Base-by-base conservation (phyloP, 2,329 filamentous ascomycete genomes). In the Fonsecaea erecta region DNA sequence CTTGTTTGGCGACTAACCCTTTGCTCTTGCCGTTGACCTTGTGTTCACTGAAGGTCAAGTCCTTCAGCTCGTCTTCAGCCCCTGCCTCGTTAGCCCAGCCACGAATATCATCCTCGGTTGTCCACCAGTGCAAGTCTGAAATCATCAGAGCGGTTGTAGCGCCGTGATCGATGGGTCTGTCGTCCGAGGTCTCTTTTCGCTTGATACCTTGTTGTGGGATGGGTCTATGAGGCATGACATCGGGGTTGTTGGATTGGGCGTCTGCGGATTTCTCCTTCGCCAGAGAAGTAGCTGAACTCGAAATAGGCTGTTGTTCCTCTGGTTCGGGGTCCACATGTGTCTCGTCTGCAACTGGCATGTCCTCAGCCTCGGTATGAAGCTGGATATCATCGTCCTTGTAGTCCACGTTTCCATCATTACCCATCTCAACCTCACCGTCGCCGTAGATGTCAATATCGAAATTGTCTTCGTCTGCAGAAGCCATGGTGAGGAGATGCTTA, bases 21-120 rank as follows among this genome's bases (percentile, higher is more conserved):
- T 98, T 97, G 79, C 92, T 97, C 81, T 99, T 99, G 72, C 95
- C 95, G 72, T 99, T 99, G 54, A 98, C 93, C 77, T 99, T 99
- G 79, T 98, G 95, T 77, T 99, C 95, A 73, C 92, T 97, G 77
- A 98, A 99, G 0, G 93, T 97, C 58, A 99, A 87, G 67, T 98
- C 95, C 73, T 91, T 93, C 18, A 98, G 81, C 73, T 97, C 92
- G 52, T 89, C 85, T 76, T 98, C 95, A 71, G 88, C 91, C 1
- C 85, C 86, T n/a, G 90, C 91, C 70, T 91, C 85, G 70, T 88
- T 88, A 26, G 90, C 84, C 91, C 93, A 97, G 57, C 90, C 91
- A 60, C 95, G 90, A 63, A 99, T 87, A 72, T 98, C 93, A 74
- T 99, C 95, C 75, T 99, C 95, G 1, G 91, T 96, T 32, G 89